Evolutionary conservation across 169 alveolate species (phyloP).

Genomic region (Plasmodium ovale): DNA sequence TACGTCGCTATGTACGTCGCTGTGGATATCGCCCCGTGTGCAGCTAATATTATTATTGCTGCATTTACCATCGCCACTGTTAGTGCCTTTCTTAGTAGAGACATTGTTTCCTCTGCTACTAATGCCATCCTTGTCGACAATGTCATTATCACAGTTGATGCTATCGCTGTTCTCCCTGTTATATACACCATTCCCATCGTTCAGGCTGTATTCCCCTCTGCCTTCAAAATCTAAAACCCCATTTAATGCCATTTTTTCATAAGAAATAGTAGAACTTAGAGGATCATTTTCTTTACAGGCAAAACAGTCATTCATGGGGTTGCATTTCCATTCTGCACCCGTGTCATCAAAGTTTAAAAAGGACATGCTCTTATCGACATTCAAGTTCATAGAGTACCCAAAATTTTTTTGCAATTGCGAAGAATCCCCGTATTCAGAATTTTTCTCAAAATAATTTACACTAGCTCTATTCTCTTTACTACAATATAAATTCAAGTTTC

Average conservation of each 20-base stretch:
- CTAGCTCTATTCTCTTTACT: background rate
- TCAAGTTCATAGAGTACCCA: conserved; percentile 8
- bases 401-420: conserved; percentile 9
- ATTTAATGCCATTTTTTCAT: background rate
- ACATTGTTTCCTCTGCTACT: too few species aligned
- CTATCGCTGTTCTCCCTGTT: background rate
- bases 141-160: too few species aligned
- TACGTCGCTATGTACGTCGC: too few species aligned
- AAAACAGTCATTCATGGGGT: conserved; percentile 6
- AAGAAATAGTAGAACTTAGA: background rate
- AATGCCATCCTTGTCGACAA: too few species aligned
- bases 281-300: background rate
- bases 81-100: too few species aligned
- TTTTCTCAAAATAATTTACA: conserved; percentile 5
- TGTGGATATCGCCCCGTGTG: too few species aligned
- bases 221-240: background rate
- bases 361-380: background rate
- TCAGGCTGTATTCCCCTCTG: background rate
- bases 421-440: background rate
- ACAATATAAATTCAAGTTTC: background rate
- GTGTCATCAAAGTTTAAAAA: conserved; percentile 12
- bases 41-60: too few species aligned
- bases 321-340: background rate
- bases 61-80: too few species aligned
- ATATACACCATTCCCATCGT: background rate